These are phyloP conservation scores for Neurospora tetrasperma DNA, from an alignment of 495 filamentous ascomycete species.

Conservation along the genomic window DNA sequence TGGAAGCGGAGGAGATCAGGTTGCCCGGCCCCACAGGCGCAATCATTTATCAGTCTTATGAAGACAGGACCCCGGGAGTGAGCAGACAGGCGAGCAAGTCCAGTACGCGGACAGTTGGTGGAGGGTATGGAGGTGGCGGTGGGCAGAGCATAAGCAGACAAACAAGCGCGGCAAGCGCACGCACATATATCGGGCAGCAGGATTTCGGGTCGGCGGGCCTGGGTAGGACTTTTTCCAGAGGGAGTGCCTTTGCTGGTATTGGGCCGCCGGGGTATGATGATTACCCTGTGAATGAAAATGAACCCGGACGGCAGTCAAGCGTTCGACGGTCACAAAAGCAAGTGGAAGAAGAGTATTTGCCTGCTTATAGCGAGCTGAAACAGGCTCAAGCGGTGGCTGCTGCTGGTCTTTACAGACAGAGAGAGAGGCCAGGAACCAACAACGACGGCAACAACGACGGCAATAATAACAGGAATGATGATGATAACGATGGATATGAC, in stretches of 20 bases:
- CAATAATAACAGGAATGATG: background rate
- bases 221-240: background rate
- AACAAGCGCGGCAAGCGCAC: background rate
- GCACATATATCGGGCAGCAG: background rate
- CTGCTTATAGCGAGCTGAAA: background rate
- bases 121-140: background rate
- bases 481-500: background rate
- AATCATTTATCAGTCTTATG: background rate
- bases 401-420: background rate
- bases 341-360: background rate
- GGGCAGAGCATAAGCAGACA: background rate
- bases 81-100: background rate
- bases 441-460: background rate
- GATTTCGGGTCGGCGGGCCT: background rate
- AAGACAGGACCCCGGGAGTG: background rate
- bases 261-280: background rate
- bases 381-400: background rate
- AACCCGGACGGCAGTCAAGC: background rate
- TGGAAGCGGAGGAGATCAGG: constrained; percentile 46
- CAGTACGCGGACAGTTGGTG: background rate
- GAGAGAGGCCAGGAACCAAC: background rate
- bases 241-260: background rate
- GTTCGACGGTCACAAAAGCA: background rate
- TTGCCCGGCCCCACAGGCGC: constrained; percentile 38
- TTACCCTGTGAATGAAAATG: background rate